These are phyloP conservation scores for Lachnellula hyalina DNA, from an alignment of 2,329 filamentous ascomycete genomes.

Conservation along the genomic window DNA sequence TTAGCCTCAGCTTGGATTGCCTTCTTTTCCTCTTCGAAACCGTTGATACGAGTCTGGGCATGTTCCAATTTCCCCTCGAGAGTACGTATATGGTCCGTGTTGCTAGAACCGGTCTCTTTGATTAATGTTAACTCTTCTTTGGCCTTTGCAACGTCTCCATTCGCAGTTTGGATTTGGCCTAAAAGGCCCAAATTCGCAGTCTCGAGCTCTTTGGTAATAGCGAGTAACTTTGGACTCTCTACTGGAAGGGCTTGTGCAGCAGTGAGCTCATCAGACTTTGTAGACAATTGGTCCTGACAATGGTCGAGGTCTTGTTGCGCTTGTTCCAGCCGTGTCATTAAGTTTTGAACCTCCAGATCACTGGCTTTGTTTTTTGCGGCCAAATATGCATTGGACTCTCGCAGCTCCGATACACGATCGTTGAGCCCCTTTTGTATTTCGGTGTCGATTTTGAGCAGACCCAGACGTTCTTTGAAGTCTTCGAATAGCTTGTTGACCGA, in stretches of 20 bases:
- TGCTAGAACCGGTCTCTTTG: conserved; percentile 3
- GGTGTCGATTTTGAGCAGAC: conserved; percentile 15
- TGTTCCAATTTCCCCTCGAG: conserved; percentile 8
- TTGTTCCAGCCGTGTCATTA: conserved; percentile 13
- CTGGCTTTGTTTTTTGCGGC: conserved; percentile 7
- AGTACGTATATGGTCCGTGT: conserved; percentile 10
- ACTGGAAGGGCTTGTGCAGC: conserved; percentile 9
- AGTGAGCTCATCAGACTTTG: conserved; percentile 20
- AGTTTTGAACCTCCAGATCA: conserved; percentile 12
- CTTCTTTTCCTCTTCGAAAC: conserved; percentile 25
- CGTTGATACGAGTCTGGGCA: conserved; percentile 22
- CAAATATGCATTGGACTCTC: conserved; percentile 17
- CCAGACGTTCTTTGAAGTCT: conserved; percentile 18
- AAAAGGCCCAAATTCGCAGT: conserved; percentile 20
- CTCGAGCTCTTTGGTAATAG: conserved; percentile 20
- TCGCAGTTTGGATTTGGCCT: conserved; percentile 29
- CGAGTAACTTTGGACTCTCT: conserved; percentile 18
- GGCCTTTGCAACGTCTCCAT: conserved; percentile 27
- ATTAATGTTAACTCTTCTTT: conserved; percentile 11
- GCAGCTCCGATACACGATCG: conserved; percentile 18
- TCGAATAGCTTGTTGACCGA: conserved; percentile 13
- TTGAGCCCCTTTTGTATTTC: conserved; percentile 16
- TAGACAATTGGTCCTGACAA: conserved; percentile 14
- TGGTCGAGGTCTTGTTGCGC: conserved; percentile 13
- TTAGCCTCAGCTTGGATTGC: conserved; percentile 16